Conservation (phyloP, 257 asterid genomes). For the Jasminum sambac region DNA sequence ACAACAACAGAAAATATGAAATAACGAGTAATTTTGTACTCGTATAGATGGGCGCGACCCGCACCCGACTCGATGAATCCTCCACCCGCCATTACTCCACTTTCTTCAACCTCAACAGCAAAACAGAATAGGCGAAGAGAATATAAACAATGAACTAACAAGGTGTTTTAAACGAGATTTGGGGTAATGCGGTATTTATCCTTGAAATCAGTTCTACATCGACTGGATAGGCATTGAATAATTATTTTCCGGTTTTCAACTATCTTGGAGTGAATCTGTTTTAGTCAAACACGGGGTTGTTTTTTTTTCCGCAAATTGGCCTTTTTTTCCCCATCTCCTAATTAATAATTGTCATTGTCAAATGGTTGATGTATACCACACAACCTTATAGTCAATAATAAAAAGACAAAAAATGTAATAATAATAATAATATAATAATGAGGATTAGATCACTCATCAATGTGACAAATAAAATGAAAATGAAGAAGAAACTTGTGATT, state of each 20-base stretch:
- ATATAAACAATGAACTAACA: no score
- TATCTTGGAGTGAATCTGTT: neutral
- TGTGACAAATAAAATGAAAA: no score
- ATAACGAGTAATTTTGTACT: slow-evolving; percentile 47
- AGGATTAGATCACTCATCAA: no score
- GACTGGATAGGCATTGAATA: neutral
- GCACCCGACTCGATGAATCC: slow-evolving; percentile 36
- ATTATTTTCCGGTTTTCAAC: neutral
- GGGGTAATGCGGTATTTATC: neutral
- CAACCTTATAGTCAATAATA: neutral
- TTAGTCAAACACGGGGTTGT: neutral
- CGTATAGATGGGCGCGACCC: slow-evolving; percentile 51
- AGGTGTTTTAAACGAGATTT: neutral
- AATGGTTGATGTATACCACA: neutral
- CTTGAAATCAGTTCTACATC: neutral
- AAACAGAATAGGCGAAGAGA: neutral
- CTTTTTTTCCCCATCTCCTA: neutral
- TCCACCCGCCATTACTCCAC: slow-evolving; percentile 61
- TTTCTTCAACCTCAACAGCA: neutral
- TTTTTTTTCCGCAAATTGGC: neutral
- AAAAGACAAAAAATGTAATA: neutral
- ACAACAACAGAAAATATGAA: slow-evolving; percentile 57
- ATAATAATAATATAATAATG: neutral
- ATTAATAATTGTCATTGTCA: neutral
- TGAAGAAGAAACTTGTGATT: no score